Conservation (phyloP, 148 eudicot genomes). For the Nepenthes gracilis region DNA sequence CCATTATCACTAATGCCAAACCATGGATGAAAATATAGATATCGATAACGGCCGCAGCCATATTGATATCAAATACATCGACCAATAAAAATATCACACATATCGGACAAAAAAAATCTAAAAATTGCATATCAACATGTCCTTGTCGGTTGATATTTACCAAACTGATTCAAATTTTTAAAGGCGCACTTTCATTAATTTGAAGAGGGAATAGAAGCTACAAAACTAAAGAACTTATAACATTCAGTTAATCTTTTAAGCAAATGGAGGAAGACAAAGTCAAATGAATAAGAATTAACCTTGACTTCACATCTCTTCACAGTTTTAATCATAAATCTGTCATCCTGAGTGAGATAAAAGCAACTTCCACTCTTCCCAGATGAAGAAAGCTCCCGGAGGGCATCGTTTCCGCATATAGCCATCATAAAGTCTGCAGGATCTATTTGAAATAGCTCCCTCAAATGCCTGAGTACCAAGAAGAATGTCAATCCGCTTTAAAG, state of each 20-base stretch:
- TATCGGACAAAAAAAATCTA: too few species aligned
- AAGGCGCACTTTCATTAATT: conserved; percentile 8
- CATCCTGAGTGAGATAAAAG: conserved; percentile 91
- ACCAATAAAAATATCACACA: too few species aligned
- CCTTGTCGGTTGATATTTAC: background rate
- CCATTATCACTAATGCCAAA: too few species aligned
- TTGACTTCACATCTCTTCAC: conserved; percentile 97
- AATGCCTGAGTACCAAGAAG: conserved; percentile 34
- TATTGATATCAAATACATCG: too few species aligned
- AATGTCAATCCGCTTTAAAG: background rate
- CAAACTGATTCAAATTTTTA: background rate
- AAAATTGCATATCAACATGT: too few species aligned
- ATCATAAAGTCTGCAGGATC: conserved; percentile 97
- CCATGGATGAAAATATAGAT: too few species aligned
- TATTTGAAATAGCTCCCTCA: conserved; percentile 81
- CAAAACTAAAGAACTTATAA: too few species aligned
- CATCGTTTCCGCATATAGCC: conserved; percentile 84
- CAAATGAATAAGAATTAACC: conserved; percentile 39
- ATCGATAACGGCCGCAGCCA: too few species aligned
- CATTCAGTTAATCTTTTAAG: too few species aligned
- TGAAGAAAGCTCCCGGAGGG: conserved; percentile 89
- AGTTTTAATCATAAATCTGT: conserved; percentile 92
- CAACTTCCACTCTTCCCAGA: conserved; percentile 97
- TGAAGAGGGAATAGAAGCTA: conserved; percentile 5
- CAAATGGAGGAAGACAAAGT: too few species aligned